A percentile compares a stretch with the other conserved stretches of the same genome.
Evolutionary conservation across 2,329 filamentous ascomycete species (phyloP).

Genomic region (Leptographium lundbergii): DNA sequence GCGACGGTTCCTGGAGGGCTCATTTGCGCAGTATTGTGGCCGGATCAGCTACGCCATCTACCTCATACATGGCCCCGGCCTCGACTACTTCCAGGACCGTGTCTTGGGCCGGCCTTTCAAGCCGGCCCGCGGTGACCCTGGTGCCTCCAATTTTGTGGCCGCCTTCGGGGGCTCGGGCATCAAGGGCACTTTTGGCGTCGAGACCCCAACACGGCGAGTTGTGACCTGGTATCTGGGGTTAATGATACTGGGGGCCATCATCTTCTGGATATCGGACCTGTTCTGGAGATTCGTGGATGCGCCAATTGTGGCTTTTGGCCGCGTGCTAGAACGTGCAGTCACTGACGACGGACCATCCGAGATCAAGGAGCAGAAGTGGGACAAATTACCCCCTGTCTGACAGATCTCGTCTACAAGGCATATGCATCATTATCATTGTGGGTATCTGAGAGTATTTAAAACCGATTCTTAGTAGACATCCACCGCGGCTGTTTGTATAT

Average conservation of each 20-base stretch:
- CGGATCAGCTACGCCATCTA: slow-evolving; percentile 46
- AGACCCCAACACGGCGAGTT: slow-evolving; percentile 17
- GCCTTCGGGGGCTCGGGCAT: slow-evolving; percentile 16
- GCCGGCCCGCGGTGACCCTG: slow-evolving; percentile 14
- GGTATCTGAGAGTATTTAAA: not conserved
- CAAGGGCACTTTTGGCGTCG: slow-evolving; percentile 21
- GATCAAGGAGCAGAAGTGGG: not conserved
- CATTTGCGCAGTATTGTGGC: slow-evolving; percentile 40
- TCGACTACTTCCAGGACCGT: slow-evolving; percentile 23
- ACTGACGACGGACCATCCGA: slow-evolving; percentile 10
- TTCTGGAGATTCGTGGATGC: slow-evolving; percentile 47
- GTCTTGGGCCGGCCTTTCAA: slow-evolving; percentile 17
- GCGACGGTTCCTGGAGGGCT: slow-evolving; percentile 29
- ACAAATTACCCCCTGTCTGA: not conserved
- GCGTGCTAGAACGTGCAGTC: slow-evolving; percentile 16
- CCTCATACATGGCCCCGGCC: slow-evolving; percentile 40
- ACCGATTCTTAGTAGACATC: not conserved
- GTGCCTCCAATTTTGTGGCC: slow-evolving; percentile 11
- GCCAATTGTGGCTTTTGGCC: slow-evolving; percentile 19
- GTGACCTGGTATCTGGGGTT: slow-evolving; percentile 26
- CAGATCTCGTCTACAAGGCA: not conserved
- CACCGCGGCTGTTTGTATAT: not conserved
- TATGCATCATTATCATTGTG: no score
- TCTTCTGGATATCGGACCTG: slow-evolving; percentile 44
- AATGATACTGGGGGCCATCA: slow-evolving; percentile 19